These are phyloP conservation scores for Ascodesmis nigricans DNA, from an alignment of 495 filamentous ascomycete species.

Conservation along the genomic window DNA sequence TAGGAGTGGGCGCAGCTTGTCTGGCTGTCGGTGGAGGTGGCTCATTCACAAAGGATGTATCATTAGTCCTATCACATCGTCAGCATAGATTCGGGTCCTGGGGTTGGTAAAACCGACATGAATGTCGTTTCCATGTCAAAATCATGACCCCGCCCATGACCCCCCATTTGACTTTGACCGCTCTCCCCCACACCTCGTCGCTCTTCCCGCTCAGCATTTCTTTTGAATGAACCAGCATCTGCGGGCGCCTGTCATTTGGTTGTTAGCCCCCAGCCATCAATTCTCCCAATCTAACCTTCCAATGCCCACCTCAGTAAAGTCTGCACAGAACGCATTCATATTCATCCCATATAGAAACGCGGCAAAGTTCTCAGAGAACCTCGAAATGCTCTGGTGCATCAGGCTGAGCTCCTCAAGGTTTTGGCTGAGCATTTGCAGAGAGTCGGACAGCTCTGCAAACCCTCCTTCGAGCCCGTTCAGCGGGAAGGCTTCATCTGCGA, in stretches of 20 bases:
- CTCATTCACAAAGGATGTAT: slow-evolving; percentile 84
- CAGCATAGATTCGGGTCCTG: background rate
- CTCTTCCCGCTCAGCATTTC: slow-evolving; percentile 36
- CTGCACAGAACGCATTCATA: slow-evolving; percentile 97
- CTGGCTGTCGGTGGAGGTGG: slow-evolving; percentile 47
- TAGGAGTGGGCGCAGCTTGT: slow-evolving; percentile 37
- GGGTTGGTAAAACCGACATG: slow-evolving; percentile 33
- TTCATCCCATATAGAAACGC: slow-evolving; percentile 89
- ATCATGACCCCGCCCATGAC: slow-evolving; percentile 16
- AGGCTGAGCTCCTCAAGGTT: slow-evolving; percentile 95
- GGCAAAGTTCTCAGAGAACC: slow-evolving; percentile 92
- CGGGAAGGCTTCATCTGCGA: slow-evolving; percentile 41
- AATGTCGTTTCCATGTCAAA: slow-evolving; percentile 61
- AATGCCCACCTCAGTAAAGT: slow-evolving; percentile 65
- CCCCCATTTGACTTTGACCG: slow-evolving; percentile 14
- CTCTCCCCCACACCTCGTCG: slow-evolving; percentile 23
- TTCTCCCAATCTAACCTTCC: background rate
- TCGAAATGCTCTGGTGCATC: slow-evolving; percentile 85
- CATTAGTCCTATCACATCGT: slow-evolving; percentile 49
- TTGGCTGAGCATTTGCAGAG: slow-evolving; percentile 83
- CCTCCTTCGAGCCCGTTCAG: slow-evolving; percentile 66
- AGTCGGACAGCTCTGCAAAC: slow-evolving; percentile 83
- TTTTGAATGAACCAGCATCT: slow-evolving; percentile 42
- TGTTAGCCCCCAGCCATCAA: background rate
- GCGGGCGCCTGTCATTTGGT: slow-evolving; percentile 25